Evolutionary conservation across 108 stramenopile genomes (phyloP), one percentile per base, ranked within the genome.

Genomic region (Pseudonitzschia delicatissima): DNA sequence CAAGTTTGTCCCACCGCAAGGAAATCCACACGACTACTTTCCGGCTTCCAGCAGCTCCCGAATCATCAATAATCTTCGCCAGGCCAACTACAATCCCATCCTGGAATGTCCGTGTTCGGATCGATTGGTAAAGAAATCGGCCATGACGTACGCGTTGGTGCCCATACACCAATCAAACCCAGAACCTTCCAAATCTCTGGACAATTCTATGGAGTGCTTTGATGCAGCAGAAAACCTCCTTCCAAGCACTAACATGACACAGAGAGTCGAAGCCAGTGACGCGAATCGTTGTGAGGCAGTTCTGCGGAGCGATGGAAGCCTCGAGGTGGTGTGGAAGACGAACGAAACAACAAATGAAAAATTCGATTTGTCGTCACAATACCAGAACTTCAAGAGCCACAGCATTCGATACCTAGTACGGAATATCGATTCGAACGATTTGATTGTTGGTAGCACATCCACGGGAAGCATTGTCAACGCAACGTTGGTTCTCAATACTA

Each of bases 21-120:
- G 4, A 8, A 12, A n/a, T 3, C 29, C 4, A n/a, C 67, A 29
- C 47, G 32, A 37, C 13, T 50, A 67, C 12, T 66, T 67, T 37
- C 68, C 69, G 1, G n/a, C 74, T 6, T 73, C 78, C n/a, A 62
- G 28, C n/a, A 59, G 26, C 26, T 68, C 66, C 21, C 64, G 47
- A n/a, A 72, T 77, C 42, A 68, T 45, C 27, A n/a, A n/a, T n/a
- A 23, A 45, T 18, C 20, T 55, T n/a, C 3, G 13, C n/a, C 33
- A 36, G n/a, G 66, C 77, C 12, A 60, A 59, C 1, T 77, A 77
- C 61, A 77, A 64, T 36, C 70, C 70, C 13, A 48, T 77, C 1
- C 2, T 77, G 33, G 77, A 77, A 57, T 77, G 77, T 44, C 77
- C 78, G 12, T 79, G 78, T 45, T 65, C 36, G 15, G 68, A 74